phyloP scores from a whole-genome alignment of 1,284 basidiomycete genomes.

The Megacollybia platyphylla region DNA sequence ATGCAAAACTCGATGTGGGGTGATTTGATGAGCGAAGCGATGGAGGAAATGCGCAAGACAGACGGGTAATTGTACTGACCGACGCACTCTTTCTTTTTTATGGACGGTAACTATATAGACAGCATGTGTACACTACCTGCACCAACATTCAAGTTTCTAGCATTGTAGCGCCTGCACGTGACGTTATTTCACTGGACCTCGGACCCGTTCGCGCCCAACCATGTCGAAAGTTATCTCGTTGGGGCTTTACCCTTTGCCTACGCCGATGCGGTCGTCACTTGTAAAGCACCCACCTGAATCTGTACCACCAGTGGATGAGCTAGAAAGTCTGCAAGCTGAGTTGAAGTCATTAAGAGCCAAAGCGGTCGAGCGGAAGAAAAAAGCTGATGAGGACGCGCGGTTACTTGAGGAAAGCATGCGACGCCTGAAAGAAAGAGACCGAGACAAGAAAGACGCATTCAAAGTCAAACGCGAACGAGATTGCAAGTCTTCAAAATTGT shows the following conservation, averaged over 20 bases:
- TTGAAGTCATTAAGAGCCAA: constrained; percentile 40
- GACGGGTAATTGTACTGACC: background rate
- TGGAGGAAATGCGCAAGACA: constrained; percentile 5
- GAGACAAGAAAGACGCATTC: constrained; percentile 59
- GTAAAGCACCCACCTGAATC: constrained; percentile 48
- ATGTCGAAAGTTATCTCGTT: too few relatives aligned
- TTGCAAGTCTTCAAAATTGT: constrained; percentile 34
- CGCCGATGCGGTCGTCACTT: constrained; percentile 37
- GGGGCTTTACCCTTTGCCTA: constrained; percentile 12
- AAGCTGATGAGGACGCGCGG: constrained; percentile 57
- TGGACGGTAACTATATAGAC: too few relatives aligned
- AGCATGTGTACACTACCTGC: too few relatives aligned
- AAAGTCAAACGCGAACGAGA: constrained; percentile 60
- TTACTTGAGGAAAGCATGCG: constrained; percentile 58
- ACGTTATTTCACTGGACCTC: too few relatives aligned
- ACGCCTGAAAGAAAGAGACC: constrained; percentile 61
- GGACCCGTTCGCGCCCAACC: too few relatives aligned
- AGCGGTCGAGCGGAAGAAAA: constrained; percentile 47
- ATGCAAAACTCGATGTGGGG: constrained; percentile 62
- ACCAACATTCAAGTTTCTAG: too few relatives aligned
- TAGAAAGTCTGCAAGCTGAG: constrained; percentile 51
- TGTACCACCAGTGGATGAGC: constrained; percentile 60
- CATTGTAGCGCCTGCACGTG: too few relatives aligned
- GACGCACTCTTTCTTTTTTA: too few relatives aligned
- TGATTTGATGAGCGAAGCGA: constrained; percentile 22